Evolutionary conservation across 2,329 filamentous ascomycete genomes (phyloP), one percentile per base, ranked within the genome.

Genomic region (Seiridium cupressi): DNA sequence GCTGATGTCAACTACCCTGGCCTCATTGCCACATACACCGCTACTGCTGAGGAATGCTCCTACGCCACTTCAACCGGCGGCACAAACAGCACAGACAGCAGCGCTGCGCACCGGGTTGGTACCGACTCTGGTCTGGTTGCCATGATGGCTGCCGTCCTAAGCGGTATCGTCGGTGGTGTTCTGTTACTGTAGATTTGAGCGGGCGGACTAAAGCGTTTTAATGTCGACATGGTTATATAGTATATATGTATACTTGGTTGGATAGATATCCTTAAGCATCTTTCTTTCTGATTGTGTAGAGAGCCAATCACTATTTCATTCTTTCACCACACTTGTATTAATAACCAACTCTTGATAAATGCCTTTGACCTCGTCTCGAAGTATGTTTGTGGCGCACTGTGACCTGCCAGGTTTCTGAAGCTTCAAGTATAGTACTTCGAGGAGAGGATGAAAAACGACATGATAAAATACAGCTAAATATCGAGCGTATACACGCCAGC

Each of bases 1-100:
- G 59, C 55, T 38, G 55, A 57, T 38, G 34, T 42, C 59, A 61
- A 61, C 59, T 56, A 58, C 40, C 62, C 62, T 26, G 62, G 62
- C n/a, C 58, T 63, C 11, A 60, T 53, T 4, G 36, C 62, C 36
- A 63, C 62, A 44, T 63, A 63, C 60, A 62, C 60, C 40, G 62
- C 58, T 13, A 48, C 53, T 32, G 58, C 32, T 5, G 58, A 63
- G 62, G 62, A 57, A 10, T 63, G 62, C 60, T 44, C 60, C 26
- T 64, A 65, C 35, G 62, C 63, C 26, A 62, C 61, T 47, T 57
- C 55, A 18, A 61, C 62, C 40, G 60, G 55, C 58, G 59, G 56
- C 34, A 59, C 62, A 32, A 58, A 57, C 51, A 62, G 58, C 63
- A 51, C 56, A 3, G 47, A 47, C 31, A 57, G 55, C 32, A 26